phyloP scores from a whole-genome alignment of 495 filamentous ascomycete species.

The Glonium stellatum region DNA sequence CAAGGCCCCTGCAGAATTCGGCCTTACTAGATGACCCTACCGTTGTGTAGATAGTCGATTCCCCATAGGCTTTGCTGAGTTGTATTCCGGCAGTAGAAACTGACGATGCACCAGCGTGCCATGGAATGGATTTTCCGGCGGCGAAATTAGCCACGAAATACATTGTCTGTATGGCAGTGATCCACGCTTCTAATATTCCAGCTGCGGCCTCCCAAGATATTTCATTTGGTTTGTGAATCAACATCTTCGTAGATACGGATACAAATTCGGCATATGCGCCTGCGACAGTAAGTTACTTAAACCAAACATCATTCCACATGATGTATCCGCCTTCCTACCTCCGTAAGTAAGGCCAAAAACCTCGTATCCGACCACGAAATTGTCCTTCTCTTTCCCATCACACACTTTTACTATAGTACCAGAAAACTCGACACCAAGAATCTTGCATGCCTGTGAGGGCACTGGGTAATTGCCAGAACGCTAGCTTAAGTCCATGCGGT shows the following conservation, averaged over 20 bases:
- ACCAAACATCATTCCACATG: neutral
- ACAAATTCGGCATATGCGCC: neutral
- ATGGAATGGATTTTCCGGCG: neutral
- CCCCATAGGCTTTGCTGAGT: neutral
- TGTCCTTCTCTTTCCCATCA: neutral
- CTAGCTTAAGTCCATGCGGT: neutral
- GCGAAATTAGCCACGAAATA: neutral
- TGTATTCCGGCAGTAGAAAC: neutral
- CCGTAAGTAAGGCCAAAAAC: neutral
- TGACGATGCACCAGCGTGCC: neutral
- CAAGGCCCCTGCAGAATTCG: neutral
- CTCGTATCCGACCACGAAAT: neutral
- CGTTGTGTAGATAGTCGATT: neutral
- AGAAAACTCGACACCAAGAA: neutral
- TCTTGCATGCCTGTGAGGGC: neutral
- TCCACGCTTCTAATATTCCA: neutral
- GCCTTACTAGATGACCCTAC: neutral
- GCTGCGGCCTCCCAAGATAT: neutral
- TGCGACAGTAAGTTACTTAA: neutral
- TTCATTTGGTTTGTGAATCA: neutral
- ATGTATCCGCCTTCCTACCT: neutral
- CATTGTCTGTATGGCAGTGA: neutral
- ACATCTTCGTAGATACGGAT: neutral
- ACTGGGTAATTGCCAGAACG: neutral
- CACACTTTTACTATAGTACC: neutral